Conservation (phyloP, 176 grass and related monocot genomes). For the Oryza australiensis region DNA sequence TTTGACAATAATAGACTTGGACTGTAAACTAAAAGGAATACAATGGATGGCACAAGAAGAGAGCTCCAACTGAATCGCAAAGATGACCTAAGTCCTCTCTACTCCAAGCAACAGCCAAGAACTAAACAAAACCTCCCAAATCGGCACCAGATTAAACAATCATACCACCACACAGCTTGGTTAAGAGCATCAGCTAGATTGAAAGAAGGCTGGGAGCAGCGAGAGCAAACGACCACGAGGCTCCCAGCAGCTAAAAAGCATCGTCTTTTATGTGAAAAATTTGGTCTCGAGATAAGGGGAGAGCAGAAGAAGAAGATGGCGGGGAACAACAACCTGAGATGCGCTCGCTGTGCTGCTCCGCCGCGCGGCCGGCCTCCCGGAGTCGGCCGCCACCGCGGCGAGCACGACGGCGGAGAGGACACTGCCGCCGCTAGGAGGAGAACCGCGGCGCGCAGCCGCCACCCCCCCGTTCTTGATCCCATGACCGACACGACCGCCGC, state of each 20-base stretch:
- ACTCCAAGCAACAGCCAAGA: background rate
- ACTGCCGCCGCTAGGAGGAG: slow-evolving; percentile 34
- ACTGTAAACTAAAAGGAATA: background rate
- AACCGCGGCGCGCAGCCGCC: slow-evolving; percentile 36
- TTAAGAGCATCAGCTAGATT: background rate
- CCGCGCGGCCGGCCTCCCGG: slow-evolving; percentile 32
- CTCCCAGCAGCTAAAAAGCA: slow-evolving; percentile 9
- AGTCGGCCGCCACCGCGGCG: background rate
- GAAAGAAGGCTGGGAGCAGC: background rate
- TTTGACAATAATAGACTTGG: background rate
- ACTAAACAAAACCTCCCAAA: slow-evolving; percentile 10
- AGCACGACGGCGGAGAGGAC: no score
- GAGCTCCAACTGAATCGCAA: background rate
- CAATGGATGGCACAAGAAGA: background rate
- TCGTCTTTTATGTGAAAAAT: background rate
- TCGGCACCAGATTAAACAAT: background rate
- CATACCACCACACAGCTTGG: background rate
- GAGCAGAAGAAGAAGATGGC: no score
- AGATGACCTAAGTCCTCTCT: slow-evolving; percentile 25
- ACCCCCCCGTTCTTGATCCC: slow-evolving; percentile 43
- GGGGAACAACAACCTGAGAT: no score
- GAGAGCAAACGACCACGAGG: background rate
- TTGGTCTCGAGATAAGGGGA: no score
- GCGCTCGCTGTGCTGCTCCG: slow-evolving; percentile 52
- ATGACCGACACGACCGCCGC: slow-evolving; percentile 5